Conservation (phyloP, 164 flowering plant species). For the Brasenia schreberi region DNA sequence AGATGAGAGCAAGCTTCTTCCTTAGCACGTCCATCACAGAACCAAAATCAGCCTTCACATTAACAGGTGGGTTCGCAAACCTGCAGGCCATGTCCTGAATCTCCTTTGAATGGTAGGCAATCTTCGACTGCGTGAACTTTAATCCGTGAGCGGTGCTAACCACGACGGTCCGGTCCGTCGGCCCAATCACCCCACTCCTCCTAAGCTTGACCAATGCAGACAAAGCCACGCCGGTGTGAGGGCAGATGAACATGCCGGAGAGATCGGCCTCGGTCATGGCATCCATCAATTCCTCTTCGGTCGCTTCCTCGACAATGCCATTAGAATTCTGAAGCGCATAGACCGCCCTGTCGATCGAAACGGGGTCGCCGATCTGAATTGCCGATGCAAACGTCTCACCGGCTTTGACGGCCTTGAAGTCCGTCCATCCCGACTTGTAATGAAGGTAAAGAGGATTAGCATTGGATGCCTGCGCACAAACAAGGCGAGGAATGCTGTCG, state of each 20-base stretch:
- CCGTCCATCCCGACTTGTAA: constrained; percentile 59
- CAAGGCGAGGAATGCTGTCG: constrained; percentile 58
- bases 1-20: constrained; percentile 14
- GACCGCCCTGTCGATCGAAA: constrained; percentile 82
- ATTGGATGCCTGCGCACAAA: constrained; percentile 88
- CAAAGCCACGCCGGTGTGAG: constrained; percentile 90
- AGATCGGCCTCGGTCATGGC: constrained; percentile 80
- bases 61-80: constrained; percentile 47
- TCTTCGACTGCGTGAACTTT: constrained; percentile 82
- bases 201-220: constrained; percentile 69
- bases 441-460: constrained; percentile 76
- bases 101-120: constrained; percentile 55
- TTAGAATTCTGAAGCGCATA: constrained; percentile 48
- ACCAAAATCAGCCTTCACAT: constrained; percentile 55
- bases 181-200: constrained; percentile 50
- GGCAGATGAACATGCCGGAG: constrained; percentile 82
- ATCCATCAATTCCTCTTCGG: constrained; percentile 89
- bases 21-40: constrained; percentile 64
- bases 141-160: constrained; percentile 95
- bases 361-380: constrained; percentile 91
- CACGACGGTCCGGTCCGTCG: constrained; percentile 65
- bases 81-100: constrained; percentile 50
- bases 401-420: constrained; percentile 51
- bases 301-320: constrained; percentile 91
- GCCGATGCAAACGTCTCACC: constrained; percentile 76